Percentiles rank a stretch among this genome's conserved stretches.
Evolutionary conservation across 2,329 filamentous ascomycete genomes (phyloP).

Genomic region (Fulvia fulva): DNA sequence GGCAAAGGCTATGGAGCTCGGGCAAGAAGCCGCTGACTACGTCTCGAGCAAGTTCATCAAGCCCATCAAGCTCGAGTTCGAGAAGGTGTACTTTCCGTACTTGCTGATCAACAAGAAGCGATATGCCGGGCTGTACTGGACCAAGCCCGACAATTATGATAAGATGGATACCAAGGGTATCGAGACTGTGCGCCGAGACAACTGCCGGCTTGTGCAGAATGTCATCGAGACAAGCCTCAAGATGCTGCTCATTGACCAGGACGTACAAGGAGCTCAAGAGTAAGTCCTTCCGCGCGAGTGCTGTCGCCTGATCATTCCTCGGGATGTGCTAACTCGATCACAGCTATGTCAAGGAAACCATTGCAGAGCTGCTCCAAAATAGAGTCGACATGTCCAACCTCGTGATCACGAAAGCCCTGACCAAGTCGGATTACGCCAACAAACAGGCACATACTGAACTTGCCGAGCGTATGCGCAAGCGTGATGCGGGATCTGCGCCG

Average conservation of each 20-base stretch:
- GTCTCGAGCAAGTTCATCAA: slow-evolving; percentile 92
- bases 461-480: slow-evolving; percentile 93
- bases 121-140: slow-evolving; percentile 98
- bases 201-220: slow-evolving; percentile 90
- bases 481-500: slow-evolving; percentile 89
- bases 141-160: slow-evolving; percentile 87
- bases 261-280: slow-evolving; percentile 88
- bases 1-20: slow-evolving; percentile 84
- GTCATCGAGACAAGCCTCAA: slow-evolving; percentile 95
- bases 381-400: slow-evolving; percentile 99
- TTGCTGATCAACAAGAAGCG: slow-evolving; percentile 99
- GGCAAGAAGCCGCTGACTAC: slow-evolving; percentile 83
- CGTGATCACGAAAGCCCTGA: slow-evolving; percentile 95
- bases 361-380: slow-evolving; percentile 92
- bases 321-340: slow-evolving; percentile 37
- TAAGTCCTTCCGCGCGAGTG: slow-evolving; percentile 50
- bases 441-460: slow-evolving; percentile 97
- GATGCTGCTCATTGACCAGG: slow-evolving; percentile 92
- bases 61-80: slow-evolving; percentile 98
- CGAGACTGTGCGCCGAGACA: slow-evolving; percentile 94
- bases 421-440: slow-evolving; percentile 81
- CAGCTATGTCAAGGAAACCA: slow-evolving; percentile 94
- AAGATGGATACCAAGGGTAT: slow-evolving; percentile 99
- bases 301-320: slow-evolving; percentile 1
- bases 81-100: slow-evolving; percentile 98